Conservation (phyloP, 331 rosid species). For the Prunus yedoensis region DNA sequence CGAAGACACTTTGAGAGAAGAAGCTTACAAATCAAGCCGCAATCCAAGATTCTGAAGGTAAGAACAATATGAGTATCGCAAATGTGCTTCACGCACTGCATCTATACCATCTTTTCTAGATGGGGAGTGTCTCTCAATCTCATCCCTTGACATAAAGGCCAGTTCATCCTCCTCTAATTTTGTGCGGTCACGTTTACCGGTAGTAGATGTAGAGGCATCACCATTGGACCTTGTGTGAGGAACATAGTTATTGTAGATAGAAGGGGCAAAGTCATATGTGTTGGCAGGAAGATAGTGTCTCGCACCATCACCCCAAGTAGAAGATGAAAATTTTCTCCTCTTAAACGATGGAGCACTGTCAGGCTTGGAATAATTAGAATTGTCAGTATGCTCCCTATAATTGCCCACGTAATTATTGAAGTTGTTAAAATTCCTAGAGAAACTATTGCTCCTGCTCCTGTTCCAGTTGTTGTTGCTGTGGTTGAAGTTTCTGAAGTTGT, state of each 20-base stretch:
- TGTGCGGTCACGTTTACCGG: conserved; percentile 53
- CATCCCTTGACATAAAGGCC: conserved; percentile 84
- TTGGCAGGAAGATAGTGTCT: conserved; percentile 48
- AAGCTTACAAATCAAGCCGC: conserved; percentile 87
- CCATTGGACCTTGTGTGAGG: conserved; percentile 48
- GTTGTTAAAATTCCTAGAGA: conserved; percentile 34
- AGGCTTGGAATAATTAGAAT: conserved; percentile 38
- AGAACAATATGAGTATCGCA: conserved; percentile 93
- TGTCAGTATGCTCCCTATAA: conserved; percentile 33
- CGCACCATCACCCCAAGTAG: conserved; percentile 61
- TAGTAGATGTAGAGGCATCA: conserved; percentile 49
- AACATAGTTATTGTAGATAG: conserved; percentile 33
- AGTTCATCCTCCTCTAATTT: conserved; percentile 73
- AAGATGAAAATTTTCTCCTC: conserved; percentile 71
- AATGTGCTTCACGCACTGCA: conserved; percentile 71
- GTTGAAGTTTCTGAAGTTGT: conserved; percentile 10
- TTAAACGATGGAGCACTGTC: conserved; percentile 52
- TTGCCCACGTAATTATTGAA: conserved; percentile 36
- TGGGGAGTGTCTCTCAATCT: conserved; percentile 92
- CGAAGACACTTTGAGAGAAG: not conserved
- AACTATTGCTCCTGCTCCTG: conserved; percentile 51
- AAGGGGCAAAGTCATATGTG: conserved; percentile 35
- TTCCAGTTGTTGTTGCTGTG: conserved; percentile 36
- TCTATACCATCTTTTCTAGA: conserved; percentile 97
- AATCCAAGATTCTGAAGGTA: conserved; percentile 89